Conservation (phyloP, 1,284 basidiomycete species). For the Thelephora terrestris region DNA sequence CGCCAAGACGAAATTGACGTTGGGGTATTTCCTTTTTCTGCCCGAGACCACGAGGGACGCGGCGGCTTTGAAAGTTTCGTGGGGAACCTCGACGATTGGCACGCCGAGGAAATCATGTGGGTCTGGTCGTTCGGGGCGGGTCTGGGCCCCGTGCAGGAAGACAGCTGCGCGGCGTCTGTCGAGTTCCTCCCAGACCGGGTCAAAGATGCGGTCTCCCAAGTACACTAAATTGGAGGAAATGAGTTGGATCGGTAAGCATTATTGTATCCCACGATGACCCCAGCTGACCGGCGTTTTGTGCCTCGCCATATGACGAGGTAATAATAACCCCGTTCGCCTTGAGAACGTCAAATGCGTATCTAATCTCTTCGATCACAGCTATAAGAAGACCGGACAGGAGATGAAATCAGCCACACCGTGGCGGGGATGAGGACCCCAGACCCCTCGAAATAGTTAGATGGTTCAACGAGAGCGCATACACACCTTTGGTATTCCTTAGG, state of each 20-base stretch:
- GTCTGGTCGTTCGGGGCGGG: conserved; percentile 48
- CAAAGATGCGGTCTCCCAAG: conserved; percentile 50
- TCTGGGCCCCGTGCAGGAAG: conserved; percentile 62
- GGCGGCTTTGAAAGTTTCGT: conserved; percentile 71
- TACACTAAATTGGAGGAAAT: conserved; percentile 34
- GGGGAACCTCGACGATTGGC: conserved; percentile 64
- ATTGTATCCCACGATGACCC: conserved; percentile 33
- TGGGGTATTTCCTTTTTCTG: conserved; percentile 47
- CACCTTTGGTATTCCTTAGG: conserved; percentile 49
- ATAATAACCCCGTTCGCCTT: conserved; percentile 51
- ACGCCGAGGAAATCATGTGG: conserved; percentile 53
- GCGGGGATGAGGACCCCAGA: no score
- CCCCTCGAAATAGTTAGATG: no score
- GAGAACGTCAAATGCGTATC: conserved; percentile 46
- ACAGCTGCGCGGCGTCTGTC: conserved; percentile 45
- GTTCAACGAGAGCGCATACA: conserved; percentile 1
- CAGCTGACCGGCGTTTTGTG: background rate
- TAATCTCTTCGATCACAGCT: conserved; percentile 49
- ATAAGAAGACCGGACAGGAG: background rate
- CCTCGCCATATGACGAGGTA: conserved; percentile 49
- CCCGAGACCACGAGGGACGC: conserved; percentile 63
- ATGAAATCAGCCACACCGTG: background rate
- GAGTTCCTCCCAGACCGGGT: conserved; percentile 57
- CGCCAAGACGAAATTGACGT: conserved; percentile 53
- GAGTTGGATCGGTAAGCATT: background rate